phyloP scores from a whole-genome alignment of 768 basidiomycete genomes.

The Ephemerocybe angulata region DNA sequence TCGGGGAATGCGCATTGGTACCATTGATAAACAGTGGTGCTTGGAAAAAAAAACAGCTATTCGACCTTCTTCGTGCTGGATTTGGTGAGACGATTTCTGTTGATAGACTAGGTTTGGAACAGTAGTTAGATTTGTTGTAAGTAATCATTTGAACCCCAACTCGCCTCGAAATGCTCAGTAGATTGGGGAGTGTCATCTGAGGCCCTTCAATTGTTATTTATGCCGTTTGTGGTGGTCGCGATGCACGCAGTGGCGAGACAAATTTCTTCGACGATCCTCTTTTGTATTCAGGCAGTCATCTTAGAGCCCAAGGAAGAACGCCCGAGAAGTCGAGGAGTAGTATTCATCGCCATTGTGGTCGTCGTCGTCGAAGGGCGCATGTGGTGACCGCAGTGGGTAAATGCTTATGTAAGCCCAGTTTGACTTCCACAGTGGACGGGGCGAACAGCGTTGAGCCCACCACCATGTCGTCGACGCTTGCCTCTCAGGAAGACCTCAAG shows the following conservation, averaged over 20 bases:
- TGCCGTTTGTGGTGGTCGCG: no score
- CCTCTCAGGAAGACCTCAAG: slow-evolving; percentile 82
- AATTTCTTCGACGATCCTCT: no score
- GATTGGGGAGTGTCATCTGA: no score
- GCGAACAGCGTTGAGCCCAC: slow-evolving; percentile 2
- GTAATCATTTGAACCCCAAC: no score
- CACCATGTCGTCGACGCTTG: slow-evolving; percentile 71
- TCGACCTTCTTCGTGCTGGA: neutral
- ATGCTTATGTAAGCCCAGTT: slow-evolving; percentile 6
- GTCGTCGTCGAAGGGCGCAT: neutral
- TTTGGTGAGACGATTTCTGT: neutral
- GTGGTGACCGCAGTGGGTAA: neutral
- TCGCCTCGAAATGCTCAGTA: no score
- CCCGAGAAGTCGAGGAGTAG: no score
- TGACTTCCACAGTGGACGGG: neutral
- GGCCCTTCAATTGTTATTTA: no score
- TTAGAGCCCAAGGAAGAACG: no score
- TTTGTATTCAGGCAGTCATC: no score
- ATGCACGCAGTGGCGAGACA: no score
- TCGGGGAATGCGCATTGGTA: neutral
- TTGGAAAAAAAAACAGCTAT: no score
- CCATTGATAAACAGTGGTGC: neutral
- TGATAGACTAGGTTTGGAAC: neutral
- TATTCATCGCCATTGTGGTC: neutral
- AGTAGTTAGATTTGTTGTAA: neutral